Base-by-base conservation (phyloP, 1,284 basidiomycete species). In the Cryptococcus sp. region DNA sequence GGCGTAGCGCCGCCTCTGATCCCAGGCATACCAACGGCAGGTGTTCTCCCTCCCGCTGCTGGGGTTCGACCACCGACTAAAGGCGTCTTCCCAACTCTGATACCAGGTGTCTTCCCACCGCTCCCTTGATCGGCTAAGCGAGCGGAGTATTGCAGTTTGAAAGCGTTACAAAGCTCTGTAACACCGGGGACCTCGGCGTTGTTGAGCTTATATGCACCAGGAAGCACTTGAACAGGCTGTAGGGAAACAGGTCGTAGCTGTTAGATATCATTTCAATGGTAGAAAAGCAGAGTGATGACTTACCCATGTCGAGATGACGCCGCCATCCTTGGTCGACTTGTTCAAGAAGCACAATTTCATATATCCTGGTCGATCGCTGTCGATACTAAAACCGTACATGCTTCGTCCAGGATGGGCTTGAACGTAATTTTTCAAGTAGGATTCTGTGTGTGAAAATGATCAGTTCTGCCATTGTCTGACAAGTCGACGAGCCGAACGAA, bases 371-470 rank as follows among this genome's bases (percentile, higher is more conserved):
- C 85, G 85, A 67, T 89, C 88, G 58, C 87, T 84, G 74, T 99
- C 96, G 60, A 99, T 82, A 7, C 89, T 89, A 76, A 99, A 99
- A 10, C 93, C 96, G 69, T 99, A 99, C 74, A 92, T 91, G 70
- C 92, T 94, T 77, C 90, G 89, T 16, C 88, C 88, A 5, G 94
- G 94, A 75, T 98, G 95, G 38, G 94, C 94, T 52, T 89, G 89
- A 22, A 95, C 86, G 66, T 88, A 93, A 70, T 91, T 93, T 73
- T 89, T 91, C 66, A 97, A 78, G 78, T 86, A 93, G n/a, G 89
- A 78, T 72, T 94, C 92, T 94, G 72, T 7, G 22, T 39, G 22
- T 25, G 6, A 7, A 29, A 17, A 23, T 15, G 20, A 39, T 52
- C 50, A 57, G 55, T 40, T 10, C 43, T 20, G 23, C 26, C 26